phyloP scores from a whole-genome alignment of 805 yeast species.

The Saitoella complicata region DNA sequence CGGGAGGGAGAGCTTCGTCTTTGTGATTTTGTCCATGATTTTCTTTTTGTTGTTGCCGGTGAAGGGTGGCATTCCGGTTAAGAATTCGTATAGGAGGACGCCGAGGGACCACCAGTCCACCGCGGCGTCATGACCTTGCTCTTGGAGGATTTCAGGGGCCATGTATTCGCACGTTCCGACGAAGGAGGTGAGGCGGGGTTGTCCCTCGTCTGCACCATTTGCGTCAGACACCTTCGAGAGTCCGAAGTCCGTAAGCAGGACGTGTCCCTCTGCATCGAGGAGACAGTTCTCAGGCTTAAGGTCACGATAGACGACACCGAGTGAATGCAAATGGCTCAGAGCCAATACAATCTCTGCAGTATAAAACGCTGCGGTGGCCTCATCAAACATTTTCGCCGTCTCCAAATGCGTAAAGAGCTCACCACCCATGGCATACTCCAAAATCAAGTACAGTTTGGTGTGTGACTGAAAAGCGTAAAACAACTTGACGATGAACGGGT shows the following conservation, averaged over 20 bases:
- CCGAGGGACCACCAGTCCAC: conserved; percentile 94
- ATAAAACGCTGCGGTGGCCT: conserved; percentile 51
- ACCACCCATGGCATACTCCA: conserved; percentile 82
- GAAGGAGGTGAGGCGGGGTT: conserved; percentile 32
- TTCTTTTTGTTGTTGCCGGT: conserved; percentile 66
- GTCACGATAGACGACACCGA: conserved; percentile 77
- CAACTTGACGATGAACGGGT: conserved; percentile 67
- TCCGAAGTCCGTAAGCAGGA: conserved; percentile 77
- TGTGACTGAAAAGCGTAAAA: conserved; percentile 74
- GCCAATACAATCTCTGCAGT: conserved; percentile 72
- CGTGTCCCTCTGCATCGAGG: conserved; percentile 59
- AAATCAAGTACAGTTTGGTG: conserved; percentile 52
- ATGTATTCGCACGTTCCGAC: conserved; percentile 72
- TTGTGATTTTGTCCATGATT: conserved; percentile 56
- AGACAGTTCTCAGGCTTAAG: conserved; percentile 82
- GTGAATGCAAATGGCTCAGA: conserved; percentile 49
- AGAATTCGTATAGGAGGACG: conserved; percentile 59
- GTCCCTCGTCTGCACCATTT: conserved; percentile 20
- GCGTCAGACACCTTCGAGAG: conserved; percentile 32
- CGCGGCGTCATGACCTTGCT: conserved; percentile 56
- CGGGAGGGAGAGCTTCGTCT: conserved; percentile 50
- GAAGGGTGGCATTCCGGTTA: conserved; percentile 78
- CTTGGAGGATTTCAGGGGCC: conserved; percentile 79
- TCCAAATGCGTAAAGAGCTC: conserved; percentile 57
- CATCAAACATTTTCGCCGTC: conserved; percentile 31